Percentiles rank a stretch among this genome's conserved stretches.
Evolutionary conservation across 1,284 basidiomycete species (phyloP).

Genomic region (Tremellales sp.): DNA sequence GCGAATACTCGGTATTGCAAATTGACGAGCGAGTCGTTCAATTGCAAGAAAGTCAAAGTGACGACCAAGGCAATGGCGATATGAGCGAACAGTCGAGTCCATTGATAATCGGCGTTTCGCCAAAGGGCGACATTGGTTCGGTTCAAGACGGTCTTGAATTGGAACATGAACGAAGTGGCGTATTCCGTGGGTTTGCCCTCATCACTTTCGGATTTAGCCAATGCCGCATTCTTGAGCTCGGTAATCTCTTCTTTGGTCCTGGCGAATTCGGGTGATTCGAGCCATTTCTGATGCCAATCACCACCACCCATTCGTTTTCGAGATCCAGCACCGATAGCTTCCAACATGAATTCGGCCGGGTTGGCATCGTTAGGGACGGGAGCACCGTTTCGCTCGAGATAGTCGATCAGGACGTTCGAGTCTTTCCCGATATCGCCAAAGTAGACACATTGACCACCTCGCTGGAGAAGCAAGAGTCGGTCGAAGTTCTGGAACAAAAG

Average conservation of each 20-base stretch:
- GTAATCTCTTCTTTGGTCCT: slow-evolving; percentile 47
- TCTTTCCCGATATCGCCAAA: slow-evolving; percentile 56
- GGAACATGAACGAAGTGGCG: slow-evolving; percentile 69
- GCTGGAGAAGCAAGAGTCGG: slow-evolving; percentile 53
- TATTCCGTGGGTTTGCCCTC: slow-evolving; percentile 29
- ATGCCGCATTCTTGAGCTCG: slow-evolving; percentile 50
- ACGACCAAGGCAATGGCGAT: slow-evolving; percentile 72
- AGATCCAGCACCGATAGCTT: slow-evolving; percentile 70
- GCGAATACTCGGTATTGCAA: slow-evolving; percentile 79
- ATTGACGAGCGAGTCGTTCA: slow-evolving; percentile 63
- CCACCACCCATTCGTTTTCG: slow-evolving; percentile 56
- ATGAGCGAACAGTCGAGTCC: slow-evolving; percentile 75
- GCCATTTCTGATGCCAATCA: slow-evolving; percentile 76
- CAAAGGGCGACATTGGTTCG: slow-evolving; percentile 75
- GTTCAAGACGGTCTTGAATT: slow-evolving; percentile 67
- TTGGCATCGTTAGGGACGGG: slow-evolving; percentile 54
- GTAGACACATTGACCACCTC: slow-evolving; percentile 49
- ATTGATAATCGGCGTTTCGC: slow-evolving; percentile 65
- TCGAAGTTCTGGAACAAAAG: slow-evolving; percentile 57
- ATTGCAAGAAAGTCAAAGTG: slow-evolving; percentile 76
- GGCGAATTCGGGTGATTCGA: slow-evolving; percentile 51
- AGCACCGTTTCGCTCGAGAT: slow-evolving; percentile 56
- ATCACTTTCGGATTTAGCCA: slow-evolving; percentile 43
- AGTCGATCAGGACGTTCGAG: slow-evolving; percentile 53
- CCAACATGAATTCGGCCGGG: slow-evolving; percentile 52